Percentiles rank a stretch among this genome's conserved stretches.
phyloP scores from a whole-genome alignment of 163 green algal species.

The Scenedesmus sp. region DNA sequence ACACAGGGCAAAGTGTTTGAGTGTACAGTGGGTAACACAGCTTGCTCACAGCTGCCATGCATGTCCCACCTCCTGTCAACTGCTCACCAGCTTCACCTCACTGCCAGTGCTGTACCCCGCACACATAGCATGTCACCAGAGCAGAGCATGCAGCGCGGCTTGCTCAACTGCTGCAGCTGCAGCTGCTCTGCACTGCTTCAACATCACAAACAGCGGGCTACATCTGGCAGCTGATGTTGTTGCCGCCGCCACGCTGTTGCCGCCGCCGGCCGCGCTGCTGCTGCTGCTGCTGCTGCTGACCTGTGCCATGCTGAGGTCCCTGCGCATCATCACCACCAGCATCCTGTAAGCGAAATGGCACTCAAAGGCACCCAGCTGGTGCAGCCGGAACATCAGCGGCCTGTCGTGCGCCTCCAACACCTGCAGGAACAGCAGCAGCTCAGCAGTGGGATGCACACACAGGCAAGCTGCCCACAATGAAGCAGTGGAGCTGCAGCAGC shows the following conservation, averaged over 20 bases:
- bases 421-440: conserved; percentile 7
- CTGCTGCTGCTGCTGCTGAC: conserved; percentile 37
- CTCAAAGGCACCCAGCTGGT: conserved; percentile 72
- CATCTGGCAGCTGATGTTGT: background rate
- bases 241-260: background rate
- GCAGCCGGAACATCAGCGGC: conserved; percentile 65
- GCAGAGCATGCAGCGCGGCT: too few species aligned
- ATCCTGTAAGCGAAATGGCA: conserved; percentile 96
- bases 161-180: too few species aligned
- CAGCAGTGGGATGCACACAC: background rate
- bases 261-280: background rate
- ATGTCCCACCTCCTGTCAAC: too few species aligned
- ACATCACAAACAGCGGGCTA: background rate
- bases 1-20: background rate
- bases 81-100: too few species aligned
- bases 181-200: too few species aligned
- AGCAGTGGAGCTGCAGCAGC: background rate
- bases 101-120: background rate
- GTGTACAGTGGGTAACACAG: background rate
- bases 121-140: background rate
- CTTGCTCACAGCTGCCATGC: background rate
- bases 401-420: conserved; percentile 72
- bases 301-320: conserved; percentile 80
- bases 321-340: conserved; percentile 87
- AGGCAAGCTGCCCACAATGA: background rate